A percentile compares a stretch with the other conserved stretches of the same genome.
Evolutionary conservation across 306 rosid genomes (phyloP).

Genomic region (Vigna angularis): DNA sequence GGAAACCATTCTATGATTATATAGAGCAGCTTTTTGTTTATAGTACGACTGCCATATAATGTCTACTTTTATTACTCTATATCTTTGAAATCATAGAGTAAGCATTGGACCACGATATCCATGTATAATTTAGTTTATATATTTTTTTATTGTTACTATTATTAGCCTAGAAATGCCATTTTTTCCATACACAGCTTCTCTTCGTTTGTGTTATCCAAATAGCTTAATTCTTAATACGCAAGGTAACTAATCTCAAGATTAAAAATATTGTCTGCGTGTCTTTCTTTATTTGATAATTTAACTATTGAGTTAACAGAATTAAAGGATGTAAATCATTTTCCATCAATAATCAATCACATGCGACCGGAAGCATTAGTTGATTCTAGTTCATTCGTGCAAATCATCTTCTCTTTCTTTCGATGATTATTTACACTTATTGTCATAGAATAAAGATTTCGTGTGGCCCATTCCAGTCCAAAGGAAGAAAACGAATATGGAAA

Average conservation of each 20-base stretch:
- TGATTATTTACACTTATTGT: neutral
- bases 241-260: too few relatives aligned
- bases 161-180: slow-evolving; percentile 11
- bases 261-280: too few relatives aligned
- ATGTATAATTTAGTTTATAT: slow-evolving; percentile 27
- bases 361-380: neutral
- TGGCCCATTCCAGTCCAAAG: neutral
- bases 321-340: neutral
- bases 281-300: too few relatives aligned
- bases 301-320: neutral
- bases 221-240: neutral
- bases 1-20: neutral
- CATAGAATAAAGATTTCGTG: neutral
- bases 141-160: slow-evolving; percentile 13
- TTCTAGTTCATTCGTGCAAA: neutral
- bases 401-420: neutral
- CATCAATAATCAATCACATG: neutral
- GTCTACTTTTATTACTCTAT: slow-evolving; percentile 17
- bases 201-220: neutral
- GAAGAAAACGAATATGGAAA: neutral
- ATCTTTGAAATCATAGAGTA: slow-evolving; percentile 43
- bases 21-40: slow-evolving; percentile 42
- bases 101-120: slow-evolving; percentile 3
- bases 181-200: neutral
- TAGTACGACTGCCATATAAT: slow-evolving; percentile 33